These are phyloP conservation scores for Penicillium griseofulvum DNA, from an alignment of 2,329 filamentous ascomycete genomes.

Conservation along the genomic window DNA sequence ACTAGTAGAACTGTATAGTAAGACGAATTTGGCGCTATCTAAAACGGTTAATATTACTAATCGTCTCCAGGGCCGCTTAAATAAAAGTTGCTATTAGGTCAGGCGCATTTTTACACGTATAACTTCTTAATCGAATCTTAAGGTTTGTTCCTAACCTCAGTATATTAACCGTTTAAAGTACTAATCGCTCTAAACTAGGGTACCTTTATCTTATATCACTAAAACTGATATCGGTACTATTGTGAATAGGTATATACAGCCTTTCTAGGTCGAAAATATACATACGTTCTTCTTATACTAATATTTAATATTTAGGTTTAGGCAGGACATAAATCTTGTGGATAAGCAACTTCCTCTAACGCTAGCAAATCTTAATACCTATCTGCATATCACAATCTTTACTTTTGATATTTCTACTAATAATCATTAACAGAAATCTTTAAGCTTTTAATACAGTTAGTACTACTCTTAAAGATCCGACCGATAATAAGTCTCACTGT, in stretches of 20 bases:
- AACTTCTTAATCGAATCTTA: neutral
- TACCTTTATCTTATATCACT: neutral
- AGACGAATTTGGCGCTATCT: neutral
- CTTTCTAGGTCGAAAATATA: neutral
- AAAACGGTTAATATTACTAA: neutral
- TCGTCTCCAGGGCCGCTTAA: neutral
- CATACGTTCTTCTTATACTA: neutral
- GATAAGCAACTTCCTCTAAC: neutral
- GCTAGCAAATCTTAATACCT: constrained; percentile 1
- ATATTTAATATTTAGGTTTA: neutral
- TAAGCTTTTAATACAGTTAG: neutral
- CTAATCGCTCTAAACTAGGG: neutral
- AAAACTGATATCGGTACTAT: neutral
- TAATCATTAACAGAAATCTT: neutral
- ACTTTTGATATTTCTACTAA: neutral
- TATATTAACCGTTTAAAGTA: neutral
- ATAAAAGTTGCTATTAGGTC: neutral
- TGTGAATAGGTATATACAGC: neutral
- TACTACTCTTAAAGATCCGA: neutral
- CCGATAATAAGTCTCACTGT: neutral
- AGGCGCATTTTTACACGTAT: neutral
- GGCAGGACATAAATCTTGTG: constrained; percentile 1
- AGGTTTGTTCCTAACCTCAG: neutral
- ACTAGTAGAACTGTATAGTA: neutral
- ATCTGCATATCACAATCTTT: neutral